Evolutionary conservation across 805 yeast genomes (phyloP).

Genomic region (Debaryomyces hansenii): DNA sequence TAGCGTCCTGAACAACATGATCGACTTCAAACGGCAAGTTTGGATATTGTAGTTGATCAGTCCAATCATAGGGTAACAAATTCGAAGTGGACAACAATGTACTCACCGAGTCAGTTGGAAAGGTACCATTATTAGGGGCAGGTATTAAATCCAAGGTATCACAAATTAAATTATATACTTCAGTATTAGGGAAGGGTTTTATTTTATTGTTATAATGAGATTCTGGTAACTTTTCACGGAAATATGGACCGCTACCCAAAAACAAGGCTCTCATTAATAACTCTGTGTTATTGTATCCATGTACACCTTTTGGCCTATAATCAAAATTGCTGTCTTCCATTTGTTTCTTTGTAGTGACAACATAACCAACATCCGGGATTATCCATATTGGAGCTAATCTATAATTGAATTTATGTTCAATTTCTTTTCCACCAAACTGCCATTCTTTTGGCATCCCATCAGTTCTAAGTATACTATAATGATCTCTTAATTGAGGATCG

Average conservation of each 20-base stretch:
- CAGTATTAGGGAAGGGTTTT: slow-evolving; percentile 69
- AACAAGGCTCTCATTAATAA: slow-evolving; percentile 83
- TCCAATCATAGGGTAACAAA: slow-evolving; percentile 44
- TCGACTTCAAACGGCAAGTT: slow-evolving; percentile 47
- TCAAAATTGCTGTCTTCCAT: slow-evolving; percentile 49
- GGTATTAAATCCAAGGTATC: slow-evolving; percentile 55
- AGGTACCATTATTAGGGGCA: slow-evolving; percentile 60
- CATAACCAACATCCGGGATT: slow-evolving; percentile 79
- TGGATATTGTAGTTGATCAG: slow-evolving; percentile 49
- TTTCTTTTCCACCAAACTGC: slow-evolving; percentile 49
- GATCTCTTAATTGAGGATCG: slow-evolving; percentile 12
- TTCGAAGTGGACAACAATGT: slow-evolving; percentile 14
- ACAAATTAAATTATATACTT: slow-evolving; percentile 74
- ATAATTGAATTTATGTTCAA: slow-evolving; percentile 44
- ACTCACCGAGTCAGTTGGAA: slow-evolving; percentile 17
- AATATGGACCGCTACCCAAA: slow-evolving; percentile 79
- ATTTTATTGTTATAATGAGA: slow-evolving; percentile 26
- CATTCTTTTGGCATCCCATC: slow-evolving; percentile 57
- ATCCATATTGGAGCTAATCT: slow-evolving; percentile 86
- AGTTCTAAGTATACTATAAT: slow-evolving; percentile 49
- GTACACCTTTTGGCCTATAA: slow-evolving; percentile 72
- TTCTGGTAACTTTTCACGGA: slow-evolving; percentile 37
- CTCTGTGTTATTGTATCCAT: slow-evolving; percentile 80
- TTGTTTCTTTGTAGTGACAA: slow-evolving; percentile 60
- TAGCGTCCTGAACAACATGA: slow-evolving; percentile 46